Evolutionary conservation across 73 alveolate species (phyloP).

Genomic region (Loxodes magnus): DNA sequence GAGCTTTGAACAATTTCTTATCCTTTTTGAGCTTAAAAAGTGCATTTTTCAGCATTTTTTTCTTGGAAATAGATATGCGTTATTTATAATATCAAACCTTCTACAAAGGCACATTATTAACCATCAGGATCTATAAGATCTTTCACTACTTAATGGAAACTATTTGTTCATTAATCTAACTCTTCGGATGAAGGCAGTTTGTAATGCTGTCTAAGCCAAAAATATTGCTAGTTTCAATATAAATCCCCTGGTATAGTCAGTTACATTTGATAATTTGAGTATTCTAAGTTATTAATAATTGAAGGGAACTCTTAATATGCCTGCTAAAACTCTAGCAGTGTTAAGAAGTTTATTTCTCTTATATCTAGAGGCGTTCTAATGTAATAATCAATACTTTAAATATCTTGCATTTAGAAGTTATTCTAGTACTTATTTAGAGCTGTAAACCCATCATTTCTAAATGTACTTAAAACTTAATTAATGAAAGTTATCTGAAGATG

Average conservation of each 20-base stretch:
- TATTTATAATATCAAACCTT: slow-evolving; percentile 21
- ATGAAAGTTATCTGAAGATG: slow-evolving; percentile 17
- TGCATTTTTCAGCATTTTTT: slow-evolving; percentile 18
- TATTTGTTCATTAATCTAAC: slow-evolving; percentile 36
- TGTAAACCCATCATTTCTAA: slow-evolving; percentile 17
- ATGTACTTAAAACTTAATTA: slow-evolving; percentile 12
- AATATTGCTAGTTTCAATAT: neutral
- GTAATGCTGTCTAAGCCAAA: slow-evolving; percentile 15
- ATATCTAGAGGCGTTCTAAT: neutral
- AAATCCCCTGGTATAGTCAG: slow-evolving; percentile 7
- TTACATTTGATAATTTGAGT: neutral
- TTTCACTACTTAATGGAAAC: slow-evolving; percentile 28
- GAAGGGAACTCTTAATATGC: too few relatives aligned
- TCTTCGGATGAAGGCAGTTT: slow-evolving; percentile 26
- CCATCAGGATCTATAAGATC: slow-evolving; percentile 49
- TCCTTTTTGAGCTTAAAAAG: slow-evolving; percentile 17
- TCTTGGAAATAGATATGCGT: slow-evolving; percentile 23
- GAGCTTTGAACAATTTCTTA: slow-evolving; percentile 17
- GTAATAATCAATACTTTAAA: neutral
- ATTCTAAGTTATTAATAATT: too few relatives aligned
- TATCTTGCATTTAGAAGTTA: neutral
- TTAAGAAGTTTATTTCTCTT: slow-evolving; percentile 1
- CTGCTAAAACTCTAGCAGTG: slow-evolving; percentile 3
- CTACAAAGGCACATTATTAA: slow-evolving; percentile 35
- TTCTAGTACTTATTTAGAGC: slow-evolving; percentile 20